phyloP scores from a whole-genome alignment of 352 stramenopile species.

The Phytophthora pinifolia region DNA sequence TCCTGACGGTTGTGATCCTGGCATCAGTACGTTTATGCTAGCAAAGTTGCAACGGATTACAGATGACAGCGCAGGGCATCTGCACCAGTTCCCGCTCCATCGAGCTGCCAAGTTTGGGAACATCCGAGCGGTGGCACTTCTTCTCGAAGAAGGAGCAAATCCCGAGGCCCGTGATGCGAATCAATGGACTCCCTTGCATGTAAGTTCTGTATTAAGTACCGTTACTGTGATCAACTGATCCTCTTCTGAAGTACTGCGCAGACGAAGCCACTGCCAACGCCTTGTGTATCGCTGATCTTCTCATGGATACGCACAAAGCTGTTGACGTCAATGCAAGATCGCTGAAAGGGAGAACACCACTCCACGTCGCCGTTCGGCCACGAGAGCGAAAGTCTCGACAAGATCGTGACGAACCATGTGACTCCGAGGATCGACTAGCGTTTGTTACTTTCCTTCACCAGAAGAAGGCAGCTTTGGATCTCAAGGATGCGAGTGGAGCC shows the following conservation, averaged over 20 bases:
- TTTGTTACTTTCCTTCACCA: constrained; percentile 34
- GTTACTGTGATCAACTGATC: background rate
- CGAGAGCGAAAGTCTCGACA: background rate
- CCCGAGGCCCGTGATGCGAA: constrained; percentile 49
- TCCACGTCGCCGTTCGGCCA: constrained; percentile 44
- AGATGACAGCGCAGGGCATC: constrained; percentile 18
- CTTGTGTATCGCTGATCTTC: constrained; percentile 35
- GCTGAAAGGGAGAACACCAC: constrained; percentile 49
- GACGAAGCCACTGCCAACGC: constrained; percentile 32
- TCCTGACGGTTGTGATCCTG: constrained; percentile 20
- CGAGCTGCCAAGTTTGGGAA: constrained; percentile 55
- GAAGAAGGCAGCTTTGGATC: constrained; percentile 35
- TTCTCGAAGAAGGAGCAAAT: constrained; percentile 43
- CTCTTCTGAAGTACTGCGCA: constrained; percentile 45
- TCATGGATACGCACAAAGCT: constrained; percentile 26
- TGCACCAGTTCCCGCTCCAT: constrained; percentile 45
- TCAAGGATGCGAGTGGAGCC: constrained; percentile 33
- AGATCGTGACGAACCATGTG: background rate
- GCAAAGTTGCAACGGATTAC: constrained; percentile 35
- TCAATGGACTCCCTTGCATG: constrained; percentile 63
- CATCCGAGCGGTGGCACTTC: constrained; percentile 29
- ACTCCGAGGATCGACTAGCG: constrained; percentile 7
- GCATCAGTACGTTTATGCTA: constrained; percentile 41
- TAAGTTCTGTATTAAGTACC: constrained; percentile 19
- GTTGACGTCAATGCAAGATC: constrained; percentile 42